phyloP scores from a whole-genome alignment of 495 filamentous ascomycete species.

The Aspergillus nanangensis region DNA sequence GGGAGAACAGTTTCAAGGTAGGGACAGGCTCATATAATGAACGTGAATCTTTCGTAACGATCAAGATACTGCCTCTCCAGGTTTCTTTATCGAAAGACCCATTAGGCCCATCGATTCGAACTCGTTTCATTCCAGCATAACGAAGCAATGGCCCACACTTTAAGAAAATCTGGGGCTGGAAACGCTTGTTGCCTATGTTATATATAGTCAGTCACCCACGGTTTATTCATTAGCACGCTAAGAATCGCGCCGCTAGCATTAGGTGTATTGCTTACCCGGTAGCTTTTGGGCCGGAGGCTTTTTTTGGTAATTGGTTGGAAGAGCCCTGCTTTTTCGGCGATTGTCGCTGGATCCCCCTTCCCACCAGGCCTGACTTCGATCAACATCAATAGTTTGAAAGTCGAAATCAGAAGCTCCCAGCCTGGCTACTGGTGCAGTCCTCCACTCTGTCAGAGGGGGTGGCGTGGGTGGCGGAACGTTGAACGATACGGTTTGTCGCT shows the following conservation, averaged over 20 bases:
- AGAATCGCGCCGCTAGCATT: neutral
- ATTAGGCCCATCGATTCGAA: conserved; percentile 30
- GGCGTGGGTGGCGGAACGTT: conserved; percentile 45
- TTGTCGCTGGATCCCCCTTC: conserved; percentile 29
- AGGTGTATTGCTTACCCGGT: conserved; percentile 23
- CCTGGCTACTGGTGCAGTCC: conserved; percentile 29
- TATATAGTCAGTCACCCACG: conserved; percentile 18
- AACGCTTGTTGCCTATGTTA: conserved; percentile 55
- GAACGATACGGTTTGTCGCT: conserved; percentile 42
- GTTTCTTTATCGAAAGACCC: conserved; percentile 59
- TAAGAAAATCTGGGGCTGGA: conserved; percentile 77
- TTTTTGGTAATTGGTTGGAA: conserved; percentile 37
- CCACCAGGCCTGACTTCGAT: conserved; percentile 45
- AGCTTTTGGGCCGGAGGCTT: conserved; percentile 33
- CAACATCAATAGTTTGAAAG: conserved; percentile 36
- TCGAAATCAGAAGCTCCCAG: conserved; percentile 37
- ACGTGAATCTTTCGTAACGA: conserved; percentile 77
- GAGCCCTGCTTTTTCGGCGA: conserved; percentile 38
- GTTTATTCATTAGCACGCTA: neutral
- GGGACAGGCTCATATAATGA: conserved; percentile 80
- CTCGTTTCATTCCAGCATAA: conserved; percentile 69
- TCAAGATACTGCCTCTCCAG: conserved; percentile 92
- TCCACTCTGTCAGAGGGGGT: conserved; percentile 43
- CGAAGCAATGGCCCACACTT: conserved; percentile 87
- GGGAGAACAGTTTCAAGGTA: conserved; percentile 74